Evolutionary conservation across 768 basidiomycete genomes (phyloP).

Genomic region (Dioszegia crocea): DNA sequence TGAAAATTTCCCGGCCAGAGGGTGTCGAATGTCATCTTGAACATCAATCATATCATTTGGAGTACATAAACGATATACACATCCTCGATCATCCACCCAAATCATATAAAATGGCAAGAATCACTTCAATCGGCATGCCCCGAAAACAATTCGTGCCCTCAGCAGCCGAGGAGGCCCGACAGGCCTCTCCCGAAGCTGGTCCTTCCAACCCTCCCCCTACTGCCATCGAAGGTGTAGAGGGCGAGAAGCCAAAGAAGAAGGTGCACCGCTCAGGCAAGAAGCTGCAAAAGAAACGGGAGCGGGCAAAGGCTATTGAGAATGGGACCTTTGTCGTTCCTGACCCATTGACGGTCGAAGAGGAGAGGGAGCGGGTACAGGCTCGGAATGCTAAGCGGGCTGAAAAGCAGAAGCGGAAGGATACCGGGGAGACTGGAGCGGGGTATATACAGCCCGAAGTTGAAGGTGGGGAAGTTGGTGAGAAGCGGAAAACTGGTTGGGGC

Average conservation of each 20-base stretch:
- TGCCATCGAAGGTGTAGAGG: slow-evolving; percentile 1
- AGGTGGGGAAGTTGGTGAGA: slow-evolving; percentile 13
- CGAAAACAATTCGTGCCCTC: slow-evolving; percentile 37
- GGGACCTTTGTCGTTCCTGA: slow-evolving; percentile 38
- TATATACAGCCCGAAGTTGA: slow-evolving; percentile 2
- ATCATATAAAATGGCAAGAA: slow-evolving; percentile 37
- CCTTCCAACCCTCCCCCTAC: slow-evolving; percentile 14
- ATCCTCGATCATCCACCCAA: background rate
- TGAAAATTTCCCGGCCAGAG: background rate
- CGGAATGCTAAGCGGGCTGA: slow-evolving; percentile 24
- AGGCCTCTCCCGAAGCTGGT: slow-evolving; percentile 18
- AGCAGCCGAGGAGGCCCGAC: slow-evolving; percentile 40
- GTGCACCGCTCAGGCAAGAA: slow-evolving; percentile 49
- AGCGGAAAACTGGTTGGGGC: slow-evolving; percentile 24
- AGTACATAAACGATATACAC: background rate
- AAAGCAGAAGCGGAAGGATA: slow-evolving; percentile 28
- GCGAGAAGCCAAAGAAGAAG: slow-evolving; percentile 55
- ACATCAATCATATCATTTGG: too few relatives aligned
- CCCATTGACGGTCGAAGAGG: slow-evolving; percentile 3
- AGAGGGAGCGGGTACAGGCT: slow-evolving; percentile 5
- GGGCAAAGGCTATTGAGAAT: slow-evolving; percentile 47
- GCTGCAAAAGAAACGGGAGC: slow-evolving; percentile 57
- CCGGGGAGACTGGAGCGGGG: slow-evolving; percentile 9
- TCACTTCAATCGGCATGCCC: slow-evolving; percentile 47
- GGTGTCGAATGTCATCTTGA: background rate